phyloP scores from a whole-genome alignment of 1,139 yeast genomes.

The Eremothecium cymbalariae region DNA sequence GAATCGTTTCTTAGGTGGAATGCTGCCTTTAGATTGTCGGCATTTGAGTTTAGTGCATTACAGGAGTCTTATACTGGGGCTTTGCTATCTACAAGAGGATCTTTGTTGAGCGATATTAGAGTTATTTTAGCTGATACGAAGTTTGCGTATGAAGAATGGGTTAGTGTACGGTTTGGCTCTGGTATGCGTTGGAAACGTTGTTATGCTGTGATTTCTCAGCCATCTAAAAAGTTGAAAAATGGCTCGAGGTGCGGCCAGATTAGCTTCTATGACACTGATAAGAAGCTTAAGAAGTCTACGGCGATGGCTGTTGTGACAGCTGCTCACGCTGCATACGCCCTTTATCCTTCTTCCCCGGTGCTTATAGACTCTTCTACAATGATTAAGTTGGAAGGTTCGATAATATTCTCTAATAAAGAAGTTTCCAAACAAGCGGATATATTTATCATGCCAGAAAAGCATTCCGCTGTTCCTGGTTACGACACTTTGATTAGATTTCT shows the following conservation, averaged over 20 bases:
- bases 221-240: constrained; percentile 33
- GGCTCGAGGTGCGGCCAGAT: constrained; percentile 47
- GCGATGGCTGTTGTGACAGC: constrained; percentile 72
- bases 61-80: constrained; percentile 98
- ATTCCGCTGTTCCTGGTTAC: constrained; percentile 87
- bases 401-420: constrained; percentile 53
- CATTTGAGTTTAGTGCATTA: constrained; percentile 68
- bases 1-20: constrained; percentile 61
- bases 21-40: constrained; percentile 69
- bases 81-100: constrained; percentile 76
- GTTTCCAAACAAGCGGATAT: constrained; percentile 70
- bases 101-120: constrained; percentile 75
- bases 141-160: constrained; percentile 90
- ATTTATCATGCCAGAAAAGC: constrained; percentile 91
- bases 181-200: constrained; percentile 98
- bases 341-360: constrained; percentile 79
- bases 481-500: constrained; percentile 86
- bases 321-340: constrained; percentile 75
- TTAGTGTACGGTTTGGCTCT: constrained; percentile 84
- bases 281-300: constrained; percentile 48
- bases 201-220: constrained; percentile 85
- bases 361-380: constrained; percentile 81
- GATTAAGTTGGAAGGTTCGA: constrained; percentile 79
- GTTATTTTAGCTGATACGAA: constrained; percentile 78
- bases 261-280: constrained; percentile 56